Conservation (phyloP, 192 early-diverging fungal genomes). For the Linnemannia schmuckeri region DNA sequence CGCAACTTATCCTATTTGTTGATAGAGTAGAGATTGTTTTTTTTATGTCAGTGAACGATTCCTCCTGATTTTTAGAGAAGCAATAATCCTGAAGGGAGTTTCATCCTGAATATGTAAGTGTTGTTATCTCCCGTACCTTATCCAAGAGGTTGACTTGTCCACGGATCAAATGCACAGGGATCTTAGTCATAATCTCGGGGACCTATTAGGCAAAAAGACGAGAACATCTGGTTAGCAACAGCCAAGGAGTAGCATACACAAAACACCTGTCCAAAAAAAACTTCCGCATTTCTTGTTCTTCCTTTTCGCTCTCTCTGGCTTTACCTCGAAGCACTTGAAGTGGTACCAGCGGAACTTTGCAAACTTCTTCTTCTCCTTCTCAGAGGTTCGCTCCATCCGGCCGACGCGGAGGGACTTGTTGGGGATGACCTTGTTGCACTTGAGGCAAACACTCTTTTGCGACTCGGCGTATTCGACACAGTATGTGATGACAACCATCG, state of each 20-base stretch:
- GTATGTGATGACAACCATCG: constrained; percentile 58
- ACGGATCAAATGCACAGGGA: constrained; percentile 62
- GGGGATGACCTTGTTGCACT: constrained; percentile 62
- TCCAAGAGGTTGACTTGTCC: constrained; percentile 58
- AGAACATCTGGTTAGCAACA: neutral
- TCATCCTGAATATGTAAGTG: neutral
- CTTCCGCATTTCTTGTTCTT: neutral
- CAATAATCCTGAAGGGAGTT: neutral
- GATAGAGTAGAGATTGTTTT: neutral
- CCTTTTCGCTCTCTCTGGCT: neutral
- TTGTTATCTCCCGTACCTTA: constrained; percentile 46
- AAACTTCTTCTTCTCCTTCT: constrained; percentile 66
- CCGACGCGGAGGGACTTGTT: constrained; percentile 62
- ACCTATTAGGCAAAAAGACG: constrained; percentile 28
- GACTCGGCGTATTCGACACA: constrained; percentile 63
- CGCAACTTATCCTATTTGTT: constrained; percentile 56
- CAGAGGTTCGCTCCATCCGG: constrained; percentile 56
- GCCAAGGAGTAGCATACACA: neutral
- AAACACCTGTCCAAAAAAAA: neutral
- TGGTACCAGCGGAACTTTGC: constrained; percentile 66
- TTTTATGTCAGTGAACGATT: neutral
- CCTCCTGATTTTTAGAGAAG: neutral
- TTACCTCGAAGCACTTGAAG: constrained; percentile 65
- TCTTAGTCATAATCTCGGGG: constrained; percentile 59
- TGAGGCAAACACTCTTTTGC: constrained; percentile 57